Percentiles rank a stretch among this genome's conserved stretches.
These are phyloP conservation scores for Heritiera littoralis DNA, from an alignment of 345 rosid species.

Conservation along the genomic window DNA sequence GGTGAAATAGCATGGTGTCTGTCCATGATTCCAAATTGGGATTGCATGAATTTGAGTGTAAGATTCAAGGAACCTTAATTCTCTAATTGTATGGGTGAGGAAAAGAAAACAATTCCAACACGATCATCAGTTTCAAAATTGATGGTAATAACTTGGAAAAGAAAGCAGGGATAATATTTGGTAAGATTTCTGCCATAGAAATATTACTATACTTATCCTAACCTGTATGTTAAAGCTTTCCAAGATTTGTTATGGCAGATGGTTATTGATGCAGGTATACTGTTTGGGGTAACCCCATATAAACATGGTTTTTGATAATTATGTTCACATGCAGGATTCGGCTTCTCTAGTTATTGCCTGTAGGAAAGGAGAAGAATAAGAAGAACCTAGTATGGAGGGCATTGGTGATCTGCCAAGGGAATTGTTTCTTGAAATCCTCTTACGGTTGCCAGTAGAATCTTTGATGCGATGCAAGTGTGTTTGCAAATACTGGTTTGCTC, in stretches of 20 bases:
- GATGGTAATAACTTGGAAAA: background rate
- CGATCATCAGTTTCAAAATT: background rate
- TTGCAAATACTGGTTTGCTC: conserved; percentile 12
- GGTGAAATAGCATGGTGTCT: background rate
- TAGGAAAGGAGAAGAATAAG: background rate
- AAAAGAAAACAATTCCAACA: background rate
- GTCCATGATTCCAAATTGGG: background rate
- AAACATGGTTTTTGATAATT: background rate
- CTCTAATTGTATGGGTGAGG: background rate
- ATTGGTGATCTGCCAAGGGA: conserved; percentile 14
- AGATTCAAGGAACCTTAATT: background rate
- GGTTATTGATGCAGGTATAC: no score
- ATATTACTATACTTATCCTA: background rate
- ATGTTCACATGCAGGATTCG: conserved; percentile 8
- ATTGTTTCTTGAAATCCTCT: conserved; percentile 13
- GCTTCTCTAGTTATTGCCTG: background rate
- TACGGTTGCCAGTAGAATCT: conserved; percentile 15
- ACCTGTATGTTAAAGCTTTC: background rate
- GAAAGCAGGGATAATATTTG: background rate
- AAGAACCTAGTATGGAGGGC: conserved; percentile 7
- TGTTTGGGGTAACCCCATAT: background rate
- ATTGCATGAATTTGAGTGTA: background rate
- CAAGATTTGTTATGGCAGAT: no score
- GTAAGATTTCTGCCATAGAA: background rate
- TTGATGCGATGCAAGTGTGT: conserved; percentile 14